Evolutionary conservation across 176 grass and related monocot genomes (phyloP).

Genomic region (Typha latifolia): DNA sequence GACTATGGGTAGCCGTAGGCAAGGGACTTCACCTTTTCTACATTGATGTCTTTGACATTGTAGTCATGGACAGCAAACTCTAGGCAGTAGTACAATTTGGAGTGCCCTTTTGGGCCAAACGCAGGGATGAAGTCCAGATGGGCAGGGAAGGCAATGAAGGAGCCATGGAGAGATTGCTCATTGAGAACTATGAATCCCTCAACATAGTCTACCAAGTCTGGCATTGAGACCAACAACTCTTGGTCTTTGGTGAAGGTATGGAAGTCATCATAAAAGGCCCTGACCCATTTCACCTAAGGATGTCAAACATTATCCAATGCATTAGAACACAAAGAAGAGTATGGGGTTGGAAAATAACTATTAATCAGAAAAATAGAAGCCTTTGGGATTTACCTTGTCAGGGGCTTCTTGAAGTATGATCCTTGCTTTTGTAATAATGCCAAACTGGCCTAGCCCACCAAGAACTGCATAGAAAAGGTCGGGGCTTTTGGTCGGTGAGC

Average conservation of each 20-base stretch:
- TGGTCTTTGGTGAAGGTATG: slow-evolving; percentile 61
- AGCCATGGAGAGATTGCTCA: slow-evolving; percentile 64
- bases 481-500: slow-evolving; percentile 50
- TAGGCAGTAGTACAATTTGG: slow-evolving; percentile 77
- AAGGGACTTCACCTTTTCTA: slow-evolving; percentile 35
- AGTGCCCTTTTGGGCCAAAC: slow-evolving; percentile 41
- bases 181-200: slow-evolving; percentile 88
- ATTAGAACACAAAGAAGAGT: background rate
- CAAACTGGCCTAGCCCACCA: slow-evolving; percentile 89
- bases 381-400: slow-evolving; percentile 49
- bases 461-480: slow-evolving; percentile 80
- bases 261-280: slow-evolving; percentile 91
- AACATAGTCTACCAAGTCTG: slow-evolving; percentile 68
- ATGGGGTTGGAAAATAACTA: slow-evolving; percentile 9
- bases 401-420: slow-evolving; percentile 81
- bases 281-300: slow-evolving; percentile 69
- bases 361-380: background rate
- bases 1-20: background rate
- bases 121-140: slow-evolving; percentile 57
- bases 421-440: slow-evolving; percentile 93
- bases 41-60: slow-evolving; percentile 25
- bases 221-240: slow-evolving; percentile 75
- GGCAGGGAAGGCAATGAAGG: slow-evolving; percentile 67
- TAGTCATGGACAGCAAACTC: slow-evolving; percentile 80
- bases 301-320: background rate